A percentile compares a stretch with the other conserved stretches of the same genome.
These are phyloP conservation scores for Xylaria sp. DNA, from an alignment of 2,329 filamentous ascomycete genomes.

Conservation along the genomic window DNA sequence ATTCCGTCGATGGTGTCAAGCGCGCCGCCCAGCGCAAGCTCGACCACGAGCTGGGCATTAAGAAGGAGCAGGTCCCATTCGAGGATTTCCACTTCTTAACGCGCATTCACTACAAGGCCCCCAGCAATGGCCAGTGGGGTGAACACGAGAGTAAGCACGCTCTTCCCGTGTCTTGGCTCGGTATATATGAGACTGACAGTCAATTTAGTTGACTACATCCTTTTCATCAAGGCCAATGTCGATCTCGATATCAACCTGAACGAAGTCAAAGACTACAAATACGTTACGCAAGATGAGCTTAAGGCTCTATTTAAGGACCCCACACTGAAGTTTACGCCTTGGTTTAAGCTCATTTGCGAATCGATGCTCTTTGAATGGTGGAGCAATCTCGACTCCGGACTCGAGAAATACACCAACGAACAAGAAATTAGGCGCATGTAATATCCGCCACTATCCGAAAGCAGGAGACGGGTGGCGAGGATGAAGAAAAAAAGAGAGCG, in stretches of 20 bases:
- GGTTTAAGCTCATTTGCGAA: slow-evolving; percentile 99
- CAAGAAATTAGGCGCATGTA: slow-evolving; percentile 87
- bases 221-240: slow-evolving; percentile 96
- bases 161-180: background rate
- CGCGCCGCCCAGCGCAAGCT: slow-evolving; percentile 92
- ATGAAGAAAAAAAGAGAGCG: background rate
- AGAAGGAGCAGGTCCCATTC: slow-evolving; percentile 85
- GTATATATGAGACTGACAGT: slow-evolving; percentile 35
- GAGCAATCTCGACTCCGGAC: slow-evolving; percentile 80
- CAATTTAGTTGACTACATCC: slow-evolving; percentile 88
- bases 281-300: slow-evolving; percentile 83
- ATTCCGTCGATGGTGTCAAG: slow-evolving; percentile 87
- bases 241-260: slow-evolving; percentile 85
- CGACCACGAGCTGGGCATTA: slow-evolving; percentile 93
- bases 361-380: slow-evolving; percentile 99
- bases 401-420: slow-evolving; percentile 89
- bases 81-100: slow-evolving; percentile 95
- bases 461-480: background rate
- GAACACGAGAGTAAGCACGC: slow-evolving; percentile 88
- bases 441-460: slow-evolving; percentile 2
- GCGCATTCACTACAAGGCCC: slow-evolving; percentile 97
- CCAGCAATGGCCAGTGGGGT: slow-evolving; percentile 97
- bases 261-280: slow-evolving; percentile 86
- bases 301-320: slow-evolving; percentile 87
- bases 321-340: slow-evolving; percentile 88